These are phyloP conservation scores for Thielaviopsis cerberus DNA, from an alignment of 2,329 filamentous ascomycete species.

Conservation along the genomic window DNA sequence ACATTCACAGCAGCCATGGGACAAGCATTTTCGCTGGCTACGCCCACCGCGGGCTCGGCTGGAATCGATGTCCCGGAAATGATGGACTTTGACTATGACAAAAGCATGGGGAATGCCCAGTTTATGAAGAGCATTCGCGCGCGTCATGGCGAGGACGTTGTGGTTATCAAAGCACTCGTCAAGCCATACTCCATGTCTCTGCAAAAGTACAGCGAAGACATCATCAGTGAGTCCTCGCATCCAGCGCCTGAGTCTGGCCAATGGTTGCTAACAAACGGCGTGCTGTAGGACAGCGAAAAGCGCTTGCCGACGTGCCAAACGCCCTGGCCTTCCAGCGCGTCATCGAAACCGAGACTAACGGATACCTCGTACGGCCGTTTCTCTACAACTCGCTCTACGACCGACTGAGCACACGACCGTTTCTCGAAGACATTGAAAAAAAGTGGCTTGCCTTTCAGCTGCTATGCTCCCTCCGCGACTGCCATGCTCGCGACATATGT, in stretches of 20 bases:
- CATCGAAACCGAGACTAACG: conserved; percentile 77
- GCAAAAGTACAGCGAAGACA: conserved; percentile 56
- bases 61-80: conserved; percentile 90
- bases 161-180: conserved; percentile 84
- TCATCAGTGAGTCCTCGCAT: conserved; percentile 42
- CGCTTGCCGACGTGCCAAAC: conserved; percentile 71
- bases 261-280: background rate
- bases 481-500: conserved; percentile 72
- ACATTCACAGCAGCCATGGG: conserved; percentile 45
- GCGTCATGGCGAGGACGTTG: conserved; percentile 72
- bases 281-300: conserved; percentile 54
- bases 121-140: conserved; percentile 96
- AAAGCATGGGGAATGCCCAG: conserved; percentile 71
- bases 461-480: conserved; percentile 78
- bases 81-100: conserved; percentile 77
- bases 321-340: conserved; percentile 78
- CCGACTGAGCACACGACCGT: conserved; percentile 85
- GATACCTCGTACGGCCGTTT: conserved; percentile 84
- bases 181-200: conserved; percentile 79
- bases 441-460: conserved; percentile 97
- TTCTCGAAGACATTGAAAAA: conserved; percentile 93
- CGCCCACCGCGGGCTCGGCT: conserved; percentile 75
- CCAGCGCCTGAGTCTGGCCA: conserved; percentile 9
- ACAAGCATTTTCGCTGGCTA: conserved; percentile 86
- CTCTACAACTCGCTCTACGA: conserved; percentile 95